These are phyloP conservation scores for Melampsora americana DNA, from an alignment of 1,284 basidiomycete genomes.

Conservation along the genomic window DNA sequence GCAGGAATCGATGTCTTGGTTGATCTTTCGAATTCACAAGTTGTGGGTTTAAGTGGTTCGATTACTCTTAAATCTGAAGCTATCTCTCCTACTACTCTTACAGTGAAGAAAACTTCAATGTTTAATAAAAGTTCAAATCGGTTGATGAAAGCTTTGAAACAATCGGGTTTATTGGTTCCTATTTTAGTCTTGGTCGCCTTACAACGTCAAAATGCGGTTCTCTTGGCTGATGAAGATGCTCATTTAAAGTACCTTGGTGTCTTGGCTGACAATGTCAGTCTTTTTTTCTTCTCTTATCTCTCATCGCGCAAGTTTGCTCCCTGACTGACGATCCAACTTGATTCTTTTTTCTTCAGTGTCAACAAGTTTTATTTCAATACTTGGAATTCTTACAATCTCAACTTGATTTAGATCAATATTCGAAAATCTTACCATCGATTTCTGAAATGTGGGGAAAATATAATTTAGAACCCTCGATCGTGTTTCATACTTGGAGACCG, in stretches of 20 bases:
- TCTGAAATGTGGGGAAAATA: slow-evolving; percentile 68
- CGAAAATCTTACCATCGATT: slow-evolving; percentile 62
- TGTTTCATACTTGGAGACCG: slow-evolving; percentile 86
- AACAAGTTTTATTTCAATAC: slow-evolving; percentile 61
- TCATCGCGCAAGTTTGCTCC: not conserved
- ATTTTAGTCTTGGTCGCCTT: slow-evolving; percentile 83
- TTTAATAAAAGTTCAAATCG: slow-evolving; percentile 56
- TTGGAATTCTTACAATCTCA: slow-evolving; percentile 57
- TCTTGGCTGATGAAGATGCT: slow-evolving; percentile 63
- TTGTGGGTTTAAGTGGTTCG: slow-evolving; percentile 84
- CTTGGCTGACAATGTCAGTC: slow-evolving; percentile 72
- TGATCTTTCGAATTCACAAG: slow-evolving; percentile 80
- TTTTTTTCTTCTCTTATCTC: not conserved
- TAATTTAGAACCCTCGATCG: slow-evolving; percentile 74
- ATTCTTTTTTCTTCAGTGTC: slow-evolving; percentile 52
- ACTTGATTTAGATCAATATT: slow-evolving; percentile 53
- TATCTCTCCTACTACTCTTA: slow-evolving; percentile 57
- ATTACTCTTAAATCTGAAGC: slow-evolving; percentile 78
- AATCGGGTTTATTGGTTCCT: slow-evolving; percentile 70
- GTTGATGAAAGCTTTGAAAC: slow-evolving; percentile 68
- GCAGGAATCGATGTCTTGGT: slow-evolving; percentile 80
- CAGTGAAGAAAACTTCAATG: slow-evolving; percentile 49
- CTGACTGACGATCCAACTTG: not conserved
- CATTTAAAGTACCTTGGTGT: slow-evolving; percentile 79
- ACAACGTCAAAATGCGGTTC: slow-evolving; percentile 76